Percentiles rank a stretch among this genome's conserved stretches.
Conservation (phyloP, 2,329 filamentous ascomycete genomes). For the Torrubiella hemipterigena region DNA sequence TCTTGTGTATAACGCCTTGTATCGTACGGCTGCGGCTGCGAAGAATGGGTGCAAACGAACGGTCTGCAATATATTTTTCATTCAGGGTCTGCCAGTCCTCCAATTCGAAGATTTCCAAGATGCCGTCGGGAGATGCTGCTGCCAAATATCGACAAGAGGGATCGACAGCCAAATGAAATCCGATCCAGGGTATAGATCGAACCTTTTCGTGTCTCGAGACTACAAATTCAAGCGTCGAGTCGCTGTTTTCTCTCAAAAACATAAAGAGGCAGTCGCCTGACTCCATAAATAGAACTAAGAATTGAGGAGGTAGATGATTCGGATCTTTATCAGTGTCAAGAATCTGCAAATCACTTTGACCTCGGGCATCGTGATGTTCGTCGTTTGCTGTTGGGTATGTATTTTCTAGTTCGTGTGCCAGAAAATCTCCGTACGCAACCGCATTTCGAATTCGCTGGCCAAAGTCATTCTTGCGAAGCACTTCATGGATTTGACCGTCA, state of each 20-base stretch:
- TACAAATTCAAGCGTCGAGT: conserved; percentile 45
- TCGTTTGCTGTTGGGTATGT: conserved; percentile 17
- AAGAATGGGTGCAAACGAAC: conserved; percentile 47
- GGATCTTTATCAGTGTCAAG: conserved; percentile 2
- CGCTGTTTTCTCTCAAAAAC: conserved; percentile 39
- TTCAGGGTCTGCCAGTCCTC: conserved; percentile 41
- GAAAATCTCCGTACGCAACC: conserved; percentile 54
- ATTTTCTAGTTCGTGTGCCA: too few species aligned
- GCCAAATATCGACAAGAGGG: conserved; percentile 59
- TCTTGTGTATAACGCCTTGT: conserved; percentile 66
- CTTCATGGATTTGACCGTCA: conserved; percentile 59
- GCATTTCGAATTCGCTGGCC: conserved; percentile 68
- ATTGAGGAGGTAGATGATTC: conserved; percentile 55
- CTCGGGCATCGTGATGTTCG: conserved; percentile 8
- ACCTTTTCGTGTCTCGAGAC: conserved; percentile 47
- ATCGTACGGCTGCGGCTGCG: conserved; percentile 31
- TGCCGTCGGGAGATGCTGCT: conserved; percentile 56
- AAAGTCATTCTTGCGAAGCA: conserved; percentile 73
- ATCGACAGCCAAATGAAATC: conserved; percentile 63
- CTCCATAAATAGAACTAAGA: conserved; percentile 66
- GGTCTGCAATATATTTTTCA: conserved; percentile 30
- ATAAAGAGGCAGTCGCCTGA: conserved; percentile 66
- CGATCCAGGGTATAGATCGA: conserved; percentile 44
- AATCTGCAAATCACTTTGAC: not conserved
- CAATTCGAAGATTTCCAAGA: conserved; percentile 62